Evolutionary conservation across 441 rosid genomes (phyloP).

Genomic region (Corymbia calophylla): DNA sequence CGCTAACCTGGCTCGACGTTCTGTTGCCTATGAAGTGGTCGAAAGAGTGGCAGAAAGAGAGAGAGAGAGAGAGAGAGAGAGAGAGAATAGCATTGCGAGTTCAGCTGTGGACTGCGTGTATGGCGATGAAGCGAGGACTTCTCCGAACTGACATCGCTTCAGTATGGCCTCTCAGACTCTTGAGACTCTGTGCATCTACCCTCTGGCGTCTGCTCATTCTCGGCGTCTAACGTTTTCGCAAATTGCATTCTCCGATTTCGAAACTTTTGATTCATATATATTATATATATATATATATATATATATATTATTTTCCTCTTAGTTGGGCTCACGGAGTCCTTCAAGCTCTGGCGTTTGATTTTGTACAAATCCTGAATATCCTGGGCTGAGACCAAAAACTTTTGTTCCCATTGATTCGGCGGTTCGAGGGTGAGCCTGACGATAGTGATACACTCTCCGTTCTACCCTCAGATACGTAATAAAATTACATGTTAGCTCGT

Average conservation of each 20-base stretch:
- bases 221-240: background rate
- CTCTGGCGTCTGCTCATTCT: background rate
- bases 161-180: background rate
- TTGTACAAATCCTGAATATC: background rate
- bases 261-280: background rate
- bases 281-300: too few species aligned
- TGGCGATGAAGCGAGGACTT: background rate
- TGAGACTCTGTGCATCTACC: background rate
- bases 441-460: background rate
- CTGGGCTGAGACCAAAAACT: background rate
- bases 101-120: background rate
- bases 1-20: background rate
- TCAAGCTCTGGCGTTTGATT: background rate
- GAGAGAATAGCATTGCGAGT: background rate
- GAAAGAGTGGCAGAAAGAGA: background rate
- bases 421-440: background rate
- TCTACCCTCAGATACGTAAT: background rate
- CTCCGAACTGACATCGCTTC: background rate
- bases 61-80: too few species aligned
- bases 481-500: background rate
- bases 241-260: background rate
- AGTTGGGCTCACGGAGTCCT: background rate
- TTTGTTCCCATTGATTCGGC: background rate
- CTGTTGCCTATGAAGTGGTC: background rate
- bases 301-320: background rate